These are phyloP conservation scores for Centrapalus pauciflorus DNA, from an alignment of 129 eudicot species.

Conservation along the genomic window DNA sequence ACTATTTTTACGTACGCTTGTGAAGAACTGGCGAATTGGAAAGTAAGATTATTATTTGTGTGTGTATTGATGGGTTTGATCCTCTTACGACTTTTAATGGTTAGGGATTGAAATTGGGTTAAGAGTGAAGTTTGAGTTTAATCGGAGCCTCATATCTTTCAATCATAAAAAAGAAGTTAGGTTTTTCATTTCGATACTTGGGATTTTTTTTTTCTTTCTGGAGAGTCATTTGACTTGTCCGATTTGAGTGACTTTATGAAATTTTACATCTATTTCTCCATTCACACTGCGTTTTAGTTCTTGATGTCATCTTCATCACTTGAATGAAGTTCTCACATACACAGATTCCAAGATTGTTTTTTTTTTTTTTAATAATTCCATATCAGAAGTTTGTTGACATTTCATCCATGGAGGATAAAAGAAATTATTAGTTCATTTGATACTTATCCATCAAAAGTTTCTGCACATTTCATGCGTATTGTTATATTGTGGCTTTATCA, in stretches of 20 bases:
- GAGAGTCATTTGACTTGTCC: background rate
- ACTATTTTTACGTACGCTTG: too few relatives aligned
- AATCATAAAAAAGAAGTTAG: conserved; percentile 1
- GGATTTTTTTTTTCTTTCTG: conserved; percentile 3
- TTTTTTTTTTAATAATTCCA: background rate
- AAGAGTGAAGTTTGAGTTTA: conserved; percentile 14
- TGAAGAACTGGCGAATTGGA: background rate
- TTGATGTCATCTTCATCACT: conserved; percentile 8
- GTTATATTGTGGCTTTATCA: background rate
- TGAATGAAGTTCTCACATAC: conserved; percentile 6
- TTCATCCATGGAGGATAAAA: too few relatives aligned
- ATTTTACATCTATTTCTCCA: background rate
- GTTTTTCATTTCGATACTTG: background rate
- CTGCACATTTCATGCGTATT: conserved; percentile 7
- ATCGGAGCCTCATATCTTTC: background rate
- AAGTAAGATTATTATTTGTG: background rate
- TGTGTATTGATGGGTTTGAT: background rate
- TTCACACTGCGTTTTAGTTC: background rate
- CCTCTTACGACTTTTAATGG: background rate
- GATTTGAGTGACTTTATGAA: background rate
- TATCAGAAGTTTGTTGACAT: background rate
- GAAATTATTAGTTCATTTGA: background rate
- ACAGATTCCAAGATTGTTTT: background rate
- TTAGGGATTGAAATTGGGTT: background rate
- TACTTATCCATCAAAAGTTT: background rate